These are phyloP conservation scores for Boletus insuetus DNA, from an alignment of 768 basidiomycete species.

Conservation along the genomic window DNA sequence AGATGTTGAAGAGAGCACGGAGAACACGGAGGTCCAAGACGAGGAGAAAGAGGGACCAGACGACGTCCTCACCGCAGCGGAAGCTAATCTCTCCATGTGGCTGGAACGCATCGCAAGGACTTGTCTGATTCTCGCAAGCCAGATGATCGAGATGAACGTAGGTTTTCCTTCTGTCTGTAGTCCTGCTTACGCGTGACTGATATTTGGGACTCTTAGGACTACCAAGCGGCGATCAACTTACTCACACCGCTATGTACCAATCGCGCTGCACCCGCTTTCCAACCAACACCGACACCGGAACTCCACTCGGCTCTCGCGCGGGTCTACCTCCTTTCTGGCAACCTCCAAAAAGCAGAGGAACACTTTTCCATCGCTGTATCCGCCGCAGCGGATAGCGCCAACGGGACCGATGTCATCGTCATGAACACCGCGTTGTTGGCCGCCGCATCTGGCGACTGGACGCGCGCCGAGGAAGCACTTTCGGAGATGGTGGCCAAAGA, in stretches of 20 bases:
- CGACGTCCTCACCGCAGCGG: conserved; percentile 24
- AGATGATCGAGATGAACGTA: conserved; percentile 84
- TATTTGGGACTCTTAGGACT: conserved; percentile 48
- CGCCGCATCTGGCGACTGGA: conserved; percentile 71
- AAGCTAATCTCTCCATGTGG: conserved; percentile 64
- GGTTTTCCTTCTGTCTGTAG: conserved; percentile 1
- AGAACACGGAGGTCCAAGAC: background rate
- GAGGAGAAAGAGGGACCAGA: conserved; percentile 7
- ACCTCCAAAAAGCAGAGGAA: conserved; percentile 53
- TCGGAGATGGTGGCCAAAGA: conserved; percentile 46
- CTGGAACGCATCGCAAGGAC: conserved; percentile 74
- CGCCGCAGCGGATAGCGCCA: conserved; percentile 44
- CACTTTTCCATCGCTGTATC: conserved; percentile 47
- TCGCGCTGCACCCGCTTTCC: conserved; percentile 14
- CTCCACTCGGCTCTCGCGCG: conserved; percentile 70
- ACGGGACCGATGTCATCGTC: conserved; percentile 42
- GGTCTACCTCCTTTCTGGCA: conserved; percentile 72
- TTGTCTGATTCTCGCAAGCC: conserved; percentile 76
- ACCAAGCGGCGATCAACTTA: conserved; percentile 60
- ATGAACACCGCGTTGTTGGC: conserved; percentile 71
- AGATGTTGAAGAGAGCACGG: background rate
- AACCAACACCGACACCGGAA: conserved; percentile 41
- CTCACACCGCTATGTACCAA: conserved; percentile 64
- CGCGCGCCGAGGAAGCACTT: conserved; percentile 45
- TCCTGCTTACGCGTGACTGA: background rate